phyloP scores from a whole-genome alignment of 768 basidiomycete species.

The Collybia sordida region DNA sequence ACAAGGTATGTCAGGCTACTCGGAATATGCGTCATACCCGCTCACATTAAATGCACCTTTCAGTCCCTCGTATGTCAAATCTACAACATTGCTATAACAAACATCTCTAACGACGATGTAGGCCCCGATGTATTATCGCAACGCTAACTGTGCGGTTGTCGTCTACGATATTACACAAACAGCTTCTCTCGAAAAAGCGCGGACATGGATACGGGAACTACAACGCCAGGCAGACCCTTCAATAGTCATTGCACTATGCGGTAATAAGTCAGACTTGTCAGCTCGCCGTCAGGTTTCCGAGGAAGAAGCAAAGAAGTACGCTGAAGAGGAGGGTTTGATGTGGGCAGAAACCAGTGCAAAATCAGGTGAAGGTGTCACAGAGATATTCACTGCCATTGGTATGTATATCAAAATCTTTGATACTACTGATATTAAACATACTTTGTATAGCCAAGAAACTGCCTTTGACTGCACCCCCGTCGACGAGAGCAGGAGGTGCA shows the following conservation, averaged over 20 bases:
- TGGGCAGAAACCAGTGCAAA: conserved; percentile 94
- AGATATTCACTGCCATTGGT: conserved; percentile 88
- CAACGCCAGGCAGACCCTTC: conserved; percentile 97
- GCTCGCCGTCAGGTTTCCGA: conserved; percentile 82
- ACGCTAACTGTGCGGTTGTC: conserved; percentile 91
- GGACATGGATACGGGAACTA: conserved; percentile 94
- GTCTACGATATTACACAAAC: conserved; percentile 96
- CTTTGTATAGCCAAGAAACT: conserved; percentile 72
- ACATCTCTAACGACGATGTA: conserved; percentile 22
- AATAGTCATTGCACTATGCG: conserved; percentile 94
- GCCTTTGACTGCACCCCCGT: conserved; percentile 75
- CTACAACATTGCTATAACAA: not conserved
- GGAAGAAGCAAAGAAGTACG: conserved; percentile 91
- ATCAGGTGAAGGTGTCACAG: conserved; percentile 81
- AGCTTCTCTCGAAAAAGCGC: conserved; percentile 91
- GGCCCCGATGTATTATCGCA: conserved; percentile 97
- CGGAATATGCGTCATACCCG: conserved; percentile 7
- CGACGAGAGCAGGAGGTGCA: conserved; percentile 55
- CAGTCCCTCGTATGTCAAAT: conserved; percentile 41
- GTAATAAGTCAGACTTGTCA: conserved; percentile 90
- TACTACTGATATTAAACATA: too few species aligned
- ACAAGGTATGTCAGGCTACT: conserved; percentile 58
- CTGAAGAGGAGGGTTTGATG: conserved; percentile 89
- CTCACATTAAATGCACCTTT: conserved; percentile 8
- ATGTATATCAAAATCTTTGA: conserved; percentile 17